Evolutionary conservation across 169 alveolate genomes (phyloP).

Genomic region (Cyclospora cayetanensis): DNA sequence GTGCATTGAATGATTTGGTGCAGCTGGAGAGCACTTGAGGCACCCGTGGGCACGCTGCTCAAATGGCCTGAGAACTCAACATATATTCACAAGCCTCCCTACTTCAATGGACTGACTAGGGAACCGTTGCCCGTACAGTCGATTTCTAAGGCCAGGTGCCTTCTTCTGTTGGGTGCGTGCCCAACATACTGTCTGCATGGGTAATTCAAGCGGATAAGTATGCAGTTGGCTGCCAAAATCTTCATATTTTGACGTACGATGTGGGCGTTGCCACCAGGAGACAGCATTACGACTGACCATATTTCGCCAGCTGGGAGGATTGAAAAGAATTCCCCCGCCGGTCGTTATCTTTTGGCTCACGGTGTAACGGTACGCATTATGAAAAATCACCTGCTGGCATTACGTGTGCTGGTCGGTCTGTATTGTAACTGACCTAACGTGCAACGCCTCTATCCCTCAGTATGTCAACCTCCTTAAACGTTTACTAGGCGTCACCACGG

Average conservation of each 20-base stretch:
- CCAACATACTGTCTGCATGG: background rate
- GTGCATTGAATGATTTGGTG: background rate
- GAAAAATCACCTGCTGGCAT: background rate
- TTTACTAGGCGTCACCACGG: background rate
- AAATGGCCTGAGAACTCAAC: conserved; percentile 94
- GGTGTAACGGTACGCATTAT: conserved; percentile 82
- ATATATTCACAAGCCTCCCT: conserved; percentile 89
- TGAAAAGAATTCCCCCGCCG: conserved; percentile 94
- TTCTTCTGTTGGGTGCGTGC: conserved; percentile 76
- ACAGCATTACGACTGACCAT: conserved; percentile 97
- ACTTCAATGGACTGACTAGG: conserved; percentile 59
- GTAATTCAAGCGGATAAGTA: background rate
- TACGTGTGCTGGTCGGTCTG: background rate
- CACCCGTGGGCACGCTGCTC: conserved; percentile 89
- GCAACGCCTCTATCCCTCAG: too few relatives aligned
- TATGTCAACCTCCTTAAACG: too few relatives aligned
- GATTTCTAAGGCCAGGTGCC: conserved; percentile 74
- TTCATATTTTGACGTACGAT: background rate
- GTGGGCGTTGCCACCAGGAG: conserved; percentile 82
- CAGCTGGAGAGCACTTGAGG: conserved; percentile 91
- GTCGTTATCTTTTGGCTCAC: conserved; percentile 83
- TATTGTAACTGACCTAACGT: too few relatives aligned
- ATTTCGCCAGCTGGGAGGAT: conserved; percentile 98
- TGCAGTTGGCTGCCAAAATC: background rate
- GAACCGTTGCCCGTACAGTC: conserved; percentile 66